Conservation (phyloP, 2,329 filamentous ascomycete species). For the Simplicillium aogashimaense region DNA sequence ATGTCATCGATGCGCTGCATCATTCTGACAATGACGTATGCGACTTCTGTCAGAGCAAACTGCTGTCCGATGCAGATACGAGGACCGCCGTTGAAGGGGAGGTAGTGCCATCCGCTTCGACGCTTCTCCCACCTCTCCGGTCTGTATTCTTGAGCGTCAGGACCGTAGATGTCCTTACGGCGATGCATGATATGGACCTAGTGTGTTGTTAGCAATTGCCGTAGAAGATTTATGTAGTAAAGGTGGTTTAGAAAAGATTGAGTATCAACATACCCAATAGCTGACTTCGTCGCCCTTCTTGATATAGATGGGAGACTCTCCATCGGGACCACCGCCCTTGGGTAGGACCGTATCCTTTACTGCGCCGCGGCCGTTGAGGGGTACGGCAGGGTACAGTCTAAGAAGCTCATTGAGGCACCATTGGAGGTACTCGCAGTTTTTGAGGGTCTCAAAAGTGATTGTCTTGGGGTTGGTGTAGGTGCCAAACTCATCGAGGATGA, state of each 20-base stretch:
- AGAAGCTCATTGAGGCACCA: conserved; percentile 18
- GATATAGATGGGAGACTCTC: conserved; percentile 33
- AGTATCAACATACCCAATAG: not conserved
- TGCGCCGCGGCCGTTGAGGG: conserved; percentile 32
- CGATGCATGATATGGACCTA: conserved; percentile 20
- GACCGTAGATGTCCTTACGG: conserved; percentile 22
- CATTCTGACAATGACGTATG: conserved; percentile 9
- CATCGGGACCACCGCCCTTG: conserved; percentile 33
- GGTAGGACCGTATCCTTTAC: conserved; percentile 34
- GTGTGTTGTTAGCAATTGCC: conserved; percentile 13
- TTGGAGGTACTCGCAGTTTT: conserved; percentile 14
- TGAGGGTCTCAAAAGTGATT: conserved; percentile 11
- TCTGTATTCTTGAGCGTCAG: conserved; percentile 20
- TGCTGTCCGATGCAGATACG: conserved; percentile 24
- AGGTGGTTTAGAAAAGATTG: no score
- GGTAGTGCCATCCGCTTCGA: conserved; percentile 19
- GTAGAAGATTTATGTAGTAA: not conserved
- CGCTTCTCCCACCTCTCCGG: conserved; percentile 19
- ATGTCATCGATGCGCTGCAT: conserved; percentile 10
- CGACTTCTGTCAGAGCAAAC: conserved; percentile 17
- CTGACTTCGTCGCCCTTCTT: conserved; percentile 27
- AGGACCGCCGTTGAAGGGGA: conserved; percentile 25
- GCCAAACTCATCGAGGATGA: conserved; percentile 40
- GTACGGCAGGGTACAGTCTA: conserved; percentile 28
- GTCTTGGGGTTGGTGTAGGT: conserved; percentile 18